Percentiles rank a stretch among this genome's conserved stretches.
These are phyloP conservation scores for Populus nigra DNA, from an alignment of 345 rosid genomes.

Conservation along the genomic window DNA sequence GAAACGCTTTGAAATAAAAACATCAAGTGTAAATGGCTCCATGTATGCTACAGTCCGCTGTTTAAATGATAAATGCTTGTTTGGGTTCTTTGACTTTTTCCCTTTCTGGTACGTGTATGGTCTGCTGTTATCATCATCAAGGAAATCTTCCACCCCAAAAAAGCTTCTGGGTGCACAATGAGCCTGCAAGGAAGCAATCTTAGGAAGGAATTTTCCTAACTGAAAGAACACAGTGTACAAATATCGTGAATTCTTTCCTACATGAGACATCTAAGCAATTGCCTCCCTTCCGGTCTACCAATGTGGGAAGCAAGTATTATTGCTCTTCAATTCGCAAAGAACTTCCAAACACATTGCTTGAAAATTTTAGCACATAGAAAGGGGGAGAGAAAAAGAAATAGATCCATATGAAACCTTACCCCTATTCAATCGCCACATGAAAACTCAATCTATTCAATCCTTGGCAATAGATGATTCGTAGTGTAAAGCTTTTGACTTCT, in stretches of 20 bases:
- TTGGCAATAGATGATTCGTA: no score
- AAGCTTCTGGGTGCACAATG: conserved; percentile 75
- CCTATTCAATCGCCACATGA: no score
- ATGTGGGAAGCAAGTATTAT: no score
- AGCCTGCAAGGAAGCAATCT: conserved; percentile 33
- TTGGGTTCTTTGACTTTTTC: conserved; percentile 75
- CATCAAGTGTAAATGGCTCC: conserved; percentile 90
- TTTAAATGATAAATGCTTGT: conserved; percentile 80
- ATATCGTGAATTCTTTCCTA: background rate
- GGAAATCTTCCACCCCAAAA: conserved; percentile 90
- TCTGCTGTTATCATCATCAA: conserved; percentile 82
- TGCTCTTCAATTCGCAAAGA: no score
- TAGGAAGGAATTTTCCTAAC: background rate
- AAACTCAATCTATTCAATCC: no score
- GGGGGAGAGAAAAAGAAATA: no score
- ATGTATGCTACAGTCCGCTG: conserved; percentile 72
- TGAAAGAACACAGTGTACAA: background rate
- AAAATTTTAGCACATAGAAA: no score
- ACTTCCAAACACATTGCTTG: no score
- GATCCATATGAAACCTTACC: no score
- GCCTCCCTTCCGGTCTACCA: background rate
- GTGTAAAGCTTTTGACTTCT: no score
- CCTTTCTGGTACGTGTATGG: conserved; percentile 87
- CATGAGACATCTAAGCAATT: background rate
- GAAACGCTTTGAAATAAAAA: conserved; percentile 85